A percentile compares a stretch with the other conserved stretches of the same genome.
Conservation (phyloP, 31 red algal species). For the Asparagopsis taxiformis region DNA sequence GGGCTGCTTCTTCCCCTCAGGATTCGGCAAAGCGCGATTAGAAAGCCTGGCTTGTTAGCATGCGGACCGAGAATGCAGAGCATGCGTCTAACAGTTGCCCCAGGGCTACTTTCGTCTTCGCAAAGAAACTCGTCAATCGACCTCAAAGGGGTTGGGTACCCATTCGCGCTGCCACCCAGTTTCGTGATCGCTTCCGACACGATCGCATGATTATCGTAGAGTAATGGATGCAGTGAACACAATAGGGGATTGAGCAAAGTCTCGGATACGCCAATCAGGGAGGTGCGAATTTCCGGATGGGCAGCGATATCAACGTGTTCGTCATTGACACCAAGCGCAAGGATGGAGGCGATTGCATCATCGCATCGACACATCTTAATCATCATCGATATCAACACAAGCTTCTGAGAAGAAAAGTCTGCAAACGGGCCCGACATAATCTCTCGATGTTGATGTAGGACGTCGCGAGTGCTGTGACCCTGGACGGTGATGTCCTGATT, state of each 20-base stretch:
- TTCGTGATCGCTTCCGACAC: slow-evolving; percentile 31
- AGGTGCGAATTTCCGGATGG: slow-evolving; percentile 22
- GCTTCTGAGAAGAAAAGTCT: slow-evolving; percentile 28
- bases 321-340: slow-evolving; percentile 10
- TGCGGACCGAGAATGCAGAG: slow-evolving; percentile 42
- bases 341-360: slow-evolving; percentile 50
- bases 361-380: slow-evolving; percentile 34
- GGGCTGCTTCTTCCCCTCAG: slow-evolving; percentile 21
- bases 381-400: slow-evolving; percentile 32
- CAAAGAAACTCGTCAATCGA: slow-evolving; percentile 40
- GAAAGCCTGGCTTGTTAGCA: slow-evolving; percentile 16
- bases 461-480: slow-evolving; percentile 37
- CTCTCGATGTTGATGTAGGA: slow-evolving; percentile 24
- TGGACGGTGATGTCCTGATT: slow-evolving; percentile 1
- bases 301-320: slow-evolving; percentile 49
- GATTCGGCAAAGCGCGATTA: slow-evolving; percentile 42
- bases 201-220: slow-evolving; percentile 9
- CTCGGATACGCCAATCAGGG: slow-evolving; percentile 20
- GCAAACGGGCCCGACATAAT: slow-evolving; percentile 29
- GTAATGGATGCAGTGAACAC: slow-evolving; percentile 5
- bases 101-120: slow-evolving; percentile 26
- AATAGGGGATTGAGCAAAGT: slow-evolving; percentile 40
- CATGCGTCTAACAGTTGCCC: slow-evolving; percentile 24
- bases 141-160: slow-evolving; percentile 27
- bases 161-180: slow-evolving; percentile 36